Evolutionary conservation across 1,284 basidiomycete genomes (phyloP), one percentile per base, ranked within the genome.

Genomic region (Somion occarium): DNA sequence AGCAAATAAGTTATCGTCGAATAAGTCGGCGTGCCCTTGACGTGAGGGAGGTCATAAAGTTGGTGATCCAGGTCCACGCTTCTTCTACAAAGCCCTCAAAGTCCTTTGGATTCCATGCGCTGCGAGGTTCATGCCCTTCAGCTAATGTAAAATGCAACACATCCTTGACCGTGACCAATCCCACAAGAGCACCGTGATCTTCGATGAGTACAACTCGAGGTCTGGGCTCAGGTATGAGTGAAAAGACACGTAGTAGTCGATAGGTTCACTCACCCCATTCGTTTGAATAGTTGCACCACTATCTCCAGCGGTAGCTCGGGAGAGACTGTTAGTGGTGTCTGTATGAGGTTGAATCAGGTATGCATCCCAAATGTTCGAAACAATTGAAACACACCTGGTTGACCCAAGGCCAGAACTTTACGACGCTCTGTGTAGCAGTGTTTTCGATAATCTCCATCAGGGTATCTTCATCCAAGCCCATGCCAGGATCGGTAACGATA

Each of bases 121-220:
- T 60, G 12, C 52, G 43, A 13, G 61, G 60, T 13, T 53, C 57
- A 18, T 73, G 57, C 19, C 62, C 57, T 49, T 73, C 73, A 1
- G 68, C 67, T 51, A 58, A 73, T 53, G 88, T 93, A 63, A 92
- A 91, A 42, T 85, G 83, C 12, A 99, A 72, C 11, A 98, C 91
- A 60, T 99, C 97, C 66, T 99, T 99, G 53, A 99, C 90, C 0
- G 95, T 98, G 19, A 98, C 86, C 13, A 99, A 74, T 1, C 96
- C 96, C 0, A 80, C 82, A 2, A 99, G 75, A 38, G 75, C 71
- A 11, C 96, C 96, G 59, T 86, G 82, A 52, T 90, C 82, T 63
- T 93, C 89, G 1, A 99, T 93, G 3, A 99, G 78, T 53, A 99
- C 94, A 13, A 97, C 91, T 15, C 95, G 85, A 1, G 97, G 97